Base-by-base conservation (phyloP, 805 yeast genomes). In the Metschnikowia similis region DNA sequence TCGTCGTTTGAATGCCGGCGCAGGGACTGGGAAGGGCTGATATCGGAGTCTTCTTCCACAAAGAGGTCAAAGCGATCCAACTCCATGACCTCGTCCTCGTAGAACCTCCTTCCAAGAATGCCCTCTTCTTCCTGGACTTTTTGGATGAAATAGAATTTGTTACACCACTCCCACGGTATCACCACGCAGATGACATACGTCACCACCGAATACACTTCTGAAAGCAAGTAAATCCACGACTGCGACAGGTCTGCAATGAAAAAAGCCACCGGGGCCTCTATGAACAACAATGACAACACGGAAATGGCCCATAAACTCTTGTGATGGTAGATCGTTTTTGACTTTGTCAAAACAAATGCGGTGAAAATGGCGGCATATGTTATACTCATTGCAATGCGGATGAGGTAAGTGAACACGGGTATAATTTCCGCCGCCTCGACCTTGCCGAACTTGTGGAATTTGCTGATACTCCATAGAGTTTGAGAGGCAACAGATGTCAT, bases 121-220 rank as follows among this genome's bases (percentile, higher is more conserved):
- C 92, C 88, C 51, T 82, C 84, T 39, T 82, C 81, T 57, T 87
- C 91, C 48, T 77, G 76, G 13, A 69, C 70, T 54, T 80, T 79
- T 66, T 82, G 83, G 37, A 84, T 64, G 10, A 77, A 71, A 45
- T 78, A 77, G 48, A 84, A 74, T 54, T 86, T 74, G 60, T 85
- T 87, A 53, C 86, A 77, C 92, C 95, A 89, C 65, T 87, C 95
- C 94, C 95, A 87, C 0, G 87, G 87, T 9, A 85, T 75, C 6
- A 85, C 85, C 30, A 88, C 85, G 34, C 88, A 79, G 17, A 85
- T 72, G 8, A 86, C 79, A 61, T 84, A 85, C n/a, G 85, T 79
- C 1, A 87, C 83, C 16, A 87, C 79, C 40, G 85, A 83, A 65
- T 87, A 85, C 40, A 87, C 71, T 60, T 87, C 92, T 17, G 89